Base-by-base conservation (phyloP, 2,329 filamentous ascomycete genomes). In the Diaporthe vexans region DNA sequence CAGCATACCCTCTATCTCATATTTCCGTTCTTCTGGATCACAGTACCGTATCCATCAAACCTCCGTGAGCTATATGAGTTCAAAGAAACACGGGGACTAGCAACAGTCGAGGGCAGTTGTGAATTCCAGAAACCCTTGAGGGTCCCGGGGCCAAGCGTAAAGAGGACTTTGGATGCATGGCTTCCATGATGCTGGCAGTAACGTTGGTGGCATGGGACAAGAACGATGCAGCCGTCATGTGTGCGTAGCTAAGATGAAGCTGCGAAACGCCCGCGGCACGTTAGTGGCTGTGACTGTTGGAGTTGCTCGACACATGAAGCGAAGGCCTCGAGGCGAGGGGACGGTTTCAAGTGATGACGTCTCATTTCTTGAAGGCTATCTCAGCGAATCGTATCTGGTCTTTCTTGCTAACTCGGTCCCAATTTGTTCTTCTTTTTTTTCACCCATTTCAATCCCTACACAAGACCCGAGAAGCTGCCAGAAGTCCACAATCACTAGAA, bases 391-490 rank as follows among this genome's bases (percentile, higher is more conserved):
- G 43, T 24, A 35, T 17, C 37, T 51, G 67, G 35, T 65, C 17
- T 37, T 63, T 54, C 40, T 29, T 51, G 17, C n/a, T 59, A 37
- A 70, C 51, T 72, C 57, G 40, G 40, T 17, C 15, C 15, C 10
- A 4, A 13, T 24, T 71, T 24, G 65, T 65, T 43, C 37, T 17
- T 33, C 54, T 19, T 46, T 17, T 33, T 59, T 19, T 46, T 29
- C 65, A 37, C 37, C 46, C 24, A 33, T 46, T 17, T 54, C n/a
- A 40, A 13, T 24, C 19, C 24, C 58, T 43, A n/a, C 17, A 73
- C 40, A 75, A 59, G 58, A 46, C 19, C 43, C 24, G 24, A 71
- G 58, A 73, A 73, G 21, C 15, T 24, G 52, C 51, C 65, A 68
- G 71, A 70, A 40, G 37, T 56, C 51, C 63, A 71, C 21, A 51